These are phyloP conservation scores for Thinopyrum obtusiflorum DNA, from an alignment of 202 grass and related monocot species.

Conservation along the genomic window DNA sequence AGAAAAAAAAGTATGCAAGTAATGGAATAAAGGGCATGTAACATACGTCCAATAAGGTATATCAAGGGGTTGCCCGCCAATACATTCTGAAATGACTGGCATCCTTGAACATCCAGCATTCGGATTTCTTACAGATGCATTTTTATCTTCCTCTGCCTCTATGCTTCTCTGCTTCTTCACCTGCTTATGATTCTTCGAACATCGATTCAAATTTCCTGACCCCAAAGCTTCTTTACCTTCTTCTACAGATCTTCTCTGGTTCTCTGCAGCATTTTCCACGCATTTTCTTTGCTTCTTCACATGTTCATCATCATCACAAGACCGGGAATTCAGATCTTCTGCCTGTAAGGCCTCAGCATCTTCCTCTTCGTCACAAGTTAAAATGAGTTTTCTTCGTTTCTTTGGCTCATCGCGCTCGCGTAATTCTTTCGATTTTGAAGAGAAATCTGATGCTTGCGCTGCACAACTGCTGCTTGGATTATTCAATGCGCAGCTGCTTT, in stretches of 20 bases:
- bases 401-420: neutral
- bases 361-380: constrained; percentile 16
- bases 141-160: constrained; percentile 6
- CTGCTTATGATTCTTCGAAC: neutral
- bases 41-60: constrained; percentile 52
- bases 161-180: constrained; percentile 7
- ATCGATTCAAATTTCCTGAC: neutral
- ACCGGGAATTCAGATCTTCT: neutral
- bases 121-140: neutral
- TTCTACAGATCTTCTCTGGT: neutral
- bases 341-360: neutral
- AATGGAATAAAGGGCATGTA: constrained; percentile 12
- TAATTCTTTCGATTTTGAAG: neutral
- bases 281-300: neutral
- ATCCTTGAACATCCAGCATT: constrained; percentile 3
- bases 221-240: neutral
- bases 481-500: neutral
- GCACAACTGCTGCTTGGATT: neutral
- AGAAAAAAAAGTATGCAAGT: constrained; percentile 3
- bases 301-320: neutral
- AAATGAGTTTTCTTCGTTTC: constrained; percentile 15
- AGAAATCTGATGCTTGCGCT: neutral
- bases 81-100: constrained; percentile 2
- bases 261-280: neutral
- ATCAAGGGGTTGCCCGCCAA: constrained; percentile 14